Evolutionary conservation across 345 rosid genomes (phyloP).

Genomic region (Eucalyptus lansdowneana): DNA sequence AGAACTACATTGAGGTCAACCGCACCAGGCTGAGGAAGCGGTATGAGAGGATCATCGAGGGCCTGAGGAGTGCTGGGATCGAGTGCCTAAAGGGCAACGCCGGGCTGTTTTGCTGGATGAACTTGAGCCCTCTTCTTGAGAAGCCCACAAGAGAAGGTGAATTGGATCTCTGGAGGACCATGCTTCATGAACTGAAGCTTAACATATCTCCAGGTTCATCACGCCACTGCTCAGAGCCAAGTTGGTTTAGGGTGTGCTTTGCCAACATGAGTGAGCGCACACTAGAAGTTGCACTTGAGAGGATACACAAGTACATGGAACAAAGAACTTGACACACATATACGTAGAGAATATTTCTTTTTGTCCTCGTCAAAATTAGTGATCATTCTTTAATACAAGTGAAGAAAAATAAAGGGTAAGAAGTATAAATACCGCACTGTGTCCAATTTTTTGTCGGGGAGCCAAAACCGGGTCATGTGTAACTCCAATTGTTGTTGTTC

Average conservation of each 20-base stretch:
- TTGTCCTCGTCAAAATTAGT: neutral
- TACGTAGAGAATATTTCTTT: neutral
- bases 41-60: constrained; percentile 55
- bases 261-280: constrained; percentile 89
- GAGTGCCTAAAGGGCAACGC: constrained; percentile 84
- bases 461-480: neutral
- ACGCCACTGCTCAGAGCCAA: constrained; percentile 85
- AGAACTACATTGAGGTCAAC: constrained; percentile 50
- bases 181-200: constrained; percentile 48
- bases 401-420: neutral
- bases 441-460: neutral
- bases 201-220: constrained; percentile 92
- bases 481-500: neutral
- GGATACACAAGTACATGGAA: constrained; percentile 64
- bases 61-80: constrained; percentile 53
- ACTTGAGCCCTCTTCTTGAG: constrained; percentile 47
- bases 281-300: constrained; percentile 54
- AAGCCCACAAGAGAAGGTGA: constrained; percentile 51
- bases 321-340: neutral
- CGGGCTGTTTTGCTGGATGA: constrained; percentile 95
- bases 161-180: constrained; percentile 53
- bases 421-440: neutral
- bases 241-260: constrained; percentile 96
- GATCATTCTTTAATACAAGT: neutral
- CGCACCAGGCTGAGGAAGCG: constrained; percentile 55